phyloP scores from a whole-genome alignment of 805 yeast species.

The Diddensiella santjacobensis region DNA sequence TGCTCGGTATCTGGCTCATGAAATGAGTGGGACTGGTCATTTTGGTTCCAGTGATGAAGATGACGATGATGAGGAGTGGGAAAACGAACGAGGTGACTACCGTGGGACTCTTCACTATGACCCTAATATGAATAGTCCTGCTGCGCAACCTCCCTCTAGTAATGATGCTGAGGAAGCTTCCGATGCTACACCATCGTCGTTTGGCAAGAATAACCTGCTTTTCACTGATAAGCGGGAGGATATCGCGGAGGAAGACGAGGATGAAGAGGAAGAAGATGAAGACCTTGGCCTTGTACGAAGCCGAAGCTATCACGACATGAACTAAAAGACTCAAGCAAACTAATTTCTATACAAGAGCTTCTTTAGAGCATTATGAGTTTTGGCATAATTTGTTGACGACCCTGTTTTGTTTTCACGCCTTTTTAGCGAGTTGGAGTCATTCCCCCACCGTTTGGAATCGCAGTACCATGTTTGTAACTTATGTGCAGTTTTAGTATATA shows the following conservation, averaged over 20 bases:
- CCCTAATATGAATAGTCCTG: neutral
- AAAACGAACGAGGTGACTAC: constrained; percentile 11
- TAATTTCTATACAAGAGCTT: too few relatives aligned
- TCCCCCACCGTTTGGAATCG: too few relatives aligned
- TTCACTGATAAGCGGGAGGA: constrained; percentile 8
- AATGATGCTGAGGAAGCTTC: neutral
- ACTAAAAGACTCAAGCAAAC: too few relatives aligned
- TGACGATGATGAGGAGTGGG: constrained; percentile 49
- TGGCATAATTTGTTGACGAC: too few relatives aligned
- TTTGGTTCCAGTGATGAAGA: constrained; percentile 55
- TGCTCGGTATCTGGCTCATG: constrained; percentile 73
- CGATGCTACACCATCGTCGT: neutral
- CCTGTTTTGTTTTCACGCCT: too few relatives aligned
- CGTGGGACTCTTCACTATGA: constrained; percentile 13
- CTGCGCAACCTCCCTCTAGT: neutral
- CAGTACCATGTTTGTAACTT: neutral
- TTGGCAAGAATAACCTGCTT: neutral
- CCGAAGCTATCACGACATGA: constrained; percentile 37
- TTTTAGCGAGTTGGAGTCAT: too few relatives aligned
- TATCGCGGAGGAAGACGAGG: constrained; percentile 7
- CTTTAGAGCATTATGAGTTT: neutral
- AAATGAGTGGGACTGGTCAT: constrained; percentile 54
- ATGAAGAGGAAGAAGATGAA: constrained; percentile 17
- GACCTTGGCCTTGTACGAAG: constrained; percentile 35
- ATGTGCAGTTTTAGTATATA: neutral